Conservation (phyloP, 192 early-diverging fungal species). For the Podila epicladia region DNA sequence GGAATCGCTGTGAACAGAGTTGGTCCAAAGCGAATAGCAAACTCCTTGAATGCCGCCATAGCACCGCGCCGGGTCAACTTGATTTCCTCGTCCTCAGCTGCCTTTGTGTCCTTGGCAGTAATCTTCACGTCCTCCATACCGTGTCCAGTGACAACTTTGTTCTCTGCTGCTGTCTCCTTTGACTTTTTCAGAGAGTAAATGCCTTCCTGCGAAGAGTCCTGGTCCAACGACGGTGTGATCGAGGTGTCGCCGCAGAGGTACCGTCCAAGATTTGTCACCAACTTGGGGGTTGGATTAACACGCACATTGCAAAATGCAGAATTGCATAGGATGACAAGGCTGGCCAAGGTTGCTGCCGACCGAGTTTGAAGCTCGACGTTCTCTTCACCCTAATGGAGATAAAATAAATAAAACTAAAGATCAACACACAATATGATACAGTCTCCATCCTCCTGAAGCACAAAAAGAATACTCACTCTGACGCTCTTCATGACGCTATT, state of each 20-base stretch:
- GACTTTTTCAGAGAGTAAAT: slow-evolving; percentile 63
- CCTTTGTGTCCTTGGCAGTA: slow-evolving; percentile 30
- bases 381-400: slow-evolving; percentile 62
- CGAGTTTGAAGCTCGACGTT: slow-evolving; percentile 66
- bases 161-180: slow-evolving; percentile 48
- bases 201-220: slow-evolving; percentile 55
- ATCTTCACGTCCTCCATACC: slow-evolving; percentile 52
- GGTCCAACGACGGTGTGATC: slow-evolving; percentile 70
- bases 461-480: slow-evolving; percentile 60
- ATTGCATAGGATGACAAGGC: slow-evolving; percentile 59
- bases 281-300: slow-evolving; percentile 79
- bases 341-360: slow-evolving; percentile 63
- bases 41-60: slow-evolving; percentile 63
- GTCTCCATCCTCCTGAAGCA: too few relatives aligned
- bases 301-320: slow-evolving; percentile 49
- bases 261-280: slow-evolving; percentile 87
- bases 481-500: slow-evolving; percentile 89
- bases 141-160: slow-evolving; percentile 22
- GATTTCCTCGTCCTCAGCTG: slow-evolving; percentile 61
- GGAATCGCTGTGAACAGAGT: slow-evolving; percentile 75
- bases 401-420: background rate
- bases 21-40: slow-evolving; percentile 74
- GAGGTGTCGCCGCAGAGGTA: slow-evolving; percentile 87
- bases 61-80: slow-evolving; percentile 76
- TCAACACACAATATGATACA: background rate